Conservation (phyloP, 805 yeast species). For the Cyberlindnera galapagoensis region DNA sequence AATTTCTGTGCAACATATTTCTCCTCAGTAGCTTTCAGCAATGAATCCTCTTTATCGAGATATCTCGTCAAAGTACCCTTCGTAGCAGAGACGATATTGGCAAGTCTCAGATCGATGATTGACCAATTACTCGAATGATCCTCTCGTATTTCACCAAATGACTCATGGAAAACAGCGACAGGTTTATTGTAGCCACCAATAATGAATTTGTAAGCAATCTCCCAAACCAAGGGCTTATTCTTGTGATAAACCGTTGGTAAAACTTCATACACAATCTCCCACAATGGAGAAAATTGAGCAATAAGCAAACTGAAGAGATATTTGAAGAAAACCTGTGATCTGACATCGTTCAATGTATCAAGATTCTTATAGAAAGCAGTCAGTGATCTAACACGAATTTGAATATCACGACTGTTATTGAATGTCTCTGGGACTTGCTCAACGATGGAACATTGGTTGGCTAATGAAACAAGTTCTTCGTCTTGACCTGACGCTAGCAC, state of each 20-base stretch:
- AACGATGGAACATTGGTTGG: conserved; percentile 49
- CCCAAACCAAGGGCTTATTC: conserved; percentile 49
- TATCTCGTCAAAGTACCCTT: conserved; percentile 7
- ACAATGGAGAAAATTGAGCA: conserved; percentile 75
- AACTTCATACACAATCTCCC: conserved; percentile 69
- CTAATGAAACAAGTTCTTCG: conserved; percentile 30
- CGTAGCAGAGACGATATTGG: conserved; percentile 8
- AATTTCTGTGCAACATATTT: conserved; percentile 4
- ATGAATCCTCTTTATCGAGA: conserved; percentile 6
- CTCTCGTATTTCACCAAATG: conserved; percentile 11
- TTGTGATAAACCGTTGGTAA: conserved; percentile 41
- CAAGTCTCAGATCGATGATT: conserved; percentile 17
- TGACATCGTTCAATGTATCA: conserved; percentile 18
- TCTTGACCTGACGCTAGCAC: conserved; percentile 24
- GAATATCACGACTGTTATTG: conserved; percentile 66
- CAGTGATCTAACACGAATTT: conserved; percentile 57
- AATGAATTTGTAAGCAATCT: conserved; percentile 34
- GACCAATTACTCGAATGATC: conserved; percentile 11
- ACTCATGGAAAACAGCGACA: conserved; percentile 6
- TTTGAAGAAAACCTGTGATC: conserved; percentile 33
- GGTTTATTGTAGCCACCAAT: conserved; percentile 7
- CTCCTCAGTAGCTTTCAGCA: conserved; percentile 11
- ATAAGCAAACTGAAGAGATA: conserved; percentile 66
- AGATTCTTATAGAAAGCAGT: conserved; percentile 35
- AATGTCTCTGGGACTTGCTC: conserved; percentile 72